Conservation (phyloP, 1,284 basidiomycete genomes). For the Blastosporella zonata region DNA sequence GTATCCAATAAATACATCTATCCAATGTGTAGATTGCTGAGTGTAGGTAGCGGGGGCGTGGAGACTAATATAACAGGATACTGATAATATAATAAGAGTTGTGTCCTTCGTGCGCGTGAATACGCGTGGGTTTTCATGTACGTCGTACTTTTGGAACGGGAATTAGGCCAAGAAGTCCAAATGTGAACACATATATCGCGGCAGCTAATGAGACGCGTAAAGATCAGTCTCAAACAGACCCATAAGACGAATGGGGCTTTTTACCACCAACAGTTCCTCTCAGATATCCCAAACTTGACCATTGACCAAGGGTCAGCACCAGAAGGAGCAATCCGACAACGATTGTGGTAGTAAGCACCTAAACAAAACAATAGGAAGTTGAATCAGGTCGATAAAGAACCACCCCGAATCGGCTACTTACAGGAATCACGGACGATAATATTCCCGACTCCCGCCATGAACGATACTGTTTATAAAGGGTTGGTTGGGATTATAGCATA, state of each 20-base stretch:
- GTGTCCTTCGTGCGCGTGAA: background rate
- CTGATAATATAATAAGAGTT: conserved; percentile 1
- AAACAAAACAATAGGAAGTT: conserved; percentile 18
- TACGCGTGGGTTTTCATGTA: conserved; percentile 17
- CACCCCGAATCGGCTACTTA: conserved; percentile 22
- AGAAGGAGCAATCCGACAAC: conserved; percentile 67
- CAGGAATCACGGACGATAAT: conserved; percentile 57
- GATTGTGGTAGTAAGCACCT: conserved; percentile 63
- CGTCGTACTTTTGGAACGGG: conserved; percentile 55
- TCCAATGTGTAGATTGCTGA: conserved; percentile 7
- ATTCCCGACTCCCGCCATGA: conserved; percentile 61
- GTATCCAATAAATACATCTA: conserved; percentile 1
- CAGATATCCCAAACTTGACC: conserved; percentile 61
- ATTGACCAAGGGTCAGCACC: conserved; percentile 57
- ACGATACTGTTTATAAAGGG: conserved; percentile 49
- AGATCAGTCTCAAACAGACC: background rate
- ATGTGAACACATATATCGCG: conserved; percentile 63
- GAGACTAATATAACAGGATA: conserved; percentile 8
- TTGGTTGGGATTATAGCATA: conserved; percentile 1
- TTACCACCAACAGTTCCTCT: conserved; percentile 62
- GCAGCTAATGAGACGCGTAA: conserved; percentile 40
- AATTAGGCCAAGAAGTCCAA: conserved; percentile 68
- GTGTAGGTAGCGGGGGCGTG: conserved; percentile 7
- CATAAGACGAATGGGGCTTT: conserved; percentile 16
- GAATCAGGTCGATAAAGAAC: background rate